Percentiles rank a stretch among this genome's conserved stretches.
Evolutionary conservation across 2,329 filamentous ascomycete genomes (phyloP).

Genomic region (Eutypa lata): DNA sequence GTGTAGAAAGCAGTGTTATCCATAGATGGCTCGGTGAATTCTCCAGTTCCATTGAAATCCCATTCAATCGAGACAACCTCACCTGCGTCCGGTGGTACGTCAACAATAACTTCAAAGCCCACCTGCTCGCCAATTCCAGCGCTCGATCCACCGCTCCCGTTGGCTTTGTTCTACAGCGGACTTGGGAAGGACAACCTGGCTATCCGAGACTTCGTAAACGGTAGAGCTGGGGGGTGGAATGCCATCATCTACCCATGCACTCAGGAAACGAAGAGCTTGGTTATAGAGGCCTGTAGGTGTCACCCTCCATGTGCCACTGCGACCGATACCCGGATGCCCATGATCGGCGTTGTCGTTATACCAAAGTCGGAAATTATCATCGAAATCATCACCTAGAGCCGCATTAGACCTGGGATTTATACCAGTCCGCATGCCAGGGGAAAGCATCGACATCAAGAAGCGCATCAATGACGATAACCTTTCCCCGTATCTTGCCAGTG

Average conservation of each 20-base stretch:
- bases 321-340: not conserved
- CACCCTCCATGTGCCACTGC: not conserved
- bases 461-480: not conserved
- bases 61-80: not conserved
- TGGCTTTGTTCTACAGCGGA: not conserved
- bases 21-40: not conserved
- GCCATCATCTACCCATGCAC: not conserved
- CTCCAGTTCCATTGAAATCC: not conserved
- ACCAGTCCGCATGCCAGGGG: not conserved
- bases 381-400: not conserved
- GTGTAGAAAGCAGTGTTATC: no score
- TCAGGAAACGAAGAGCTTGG: not conserved
- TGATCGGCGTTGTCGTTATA: not conserved
- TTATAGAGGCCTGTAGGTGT: not conserved
- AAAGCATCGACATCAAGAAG: not conserved
- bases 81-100: not conserved
- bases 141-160: no score
- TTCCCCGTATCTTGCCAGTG: not conserved
- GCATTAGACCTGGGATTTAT: not conserved
- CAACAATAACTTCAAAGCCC: not conserved
- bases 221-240: not conserved
- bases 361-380: not conserved
- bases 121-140: not conserved
- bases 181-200: not conserved
- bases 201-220: not conserved